Conservation (phyloP, 2,329 filamentous ascomycete species). For the Kalmusia sp. region DNA sequence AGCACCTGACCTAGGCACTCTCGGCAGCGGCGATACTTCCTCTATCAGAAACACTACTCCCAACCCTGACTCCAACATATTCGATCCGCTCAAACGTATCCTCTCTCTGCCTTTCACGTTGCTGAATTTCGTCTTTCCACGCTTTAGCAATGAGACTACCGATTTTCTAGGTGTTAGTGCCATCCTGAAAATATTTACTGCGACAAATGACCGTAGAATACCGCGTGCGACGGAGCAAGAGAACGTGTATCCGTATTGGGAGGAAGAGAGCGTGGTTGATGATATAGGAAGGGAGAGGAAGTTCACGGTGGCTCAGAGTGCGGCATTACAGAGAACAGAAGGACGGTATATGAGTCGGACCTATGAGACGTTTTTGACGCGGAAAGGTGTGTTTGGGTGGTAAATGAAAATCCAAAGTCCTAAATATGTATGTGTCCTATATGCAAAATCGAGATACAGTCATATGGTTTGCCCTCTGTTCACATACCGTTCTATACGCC, state of each 20-base stretch:
- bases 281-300: slow-evolving; percentile 5
- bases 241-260: slow-evolving; percentile 33
- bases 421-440: too few relatives aligned
- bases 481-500: too few relatives aligned
- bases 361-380: slow-evolving; percentile 36
- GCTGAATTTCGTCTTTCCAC: slow-evolving; percentile 31
- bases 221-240: slow-evolving; percentile 28
- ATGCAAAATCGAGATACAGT: too few relatives aligned
- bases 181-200: slow-evolving; percentile 35
- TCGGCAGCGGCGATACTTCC: slow-evolving; percentile 38
- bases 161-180: slow-evolving; percentile 36
- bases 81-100: slow-evolving; percentile 21
- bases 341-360: slow-evolving; percentile 40
- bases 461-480: too few relatives aligned
- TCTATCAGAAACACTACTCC: background rate
- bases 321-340: slow-evolving; percentile 20
- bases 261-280: slow-evolving; percentile 18
- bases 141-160: slow-evolving; percentile 35
- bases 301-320: slow-evolving; percentile 23
- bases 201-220: slow-evolving; percentile 41
- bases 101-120: slow-evolving; percentile 14
- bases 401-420: too few relatives aligned
- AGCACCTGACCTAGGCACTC: slow-evolving; percentile 19
- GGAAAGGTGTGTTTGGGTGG: slow-evolving; percentile 6
- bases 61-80: slow-evolving; percentile 34